A percentile compares a stretch with the other conserved stretches of the same genome.
phyloP scores from a whole-genome alignment of 768 basidiomycete species.

The Calvatia gigantea region DNA sequence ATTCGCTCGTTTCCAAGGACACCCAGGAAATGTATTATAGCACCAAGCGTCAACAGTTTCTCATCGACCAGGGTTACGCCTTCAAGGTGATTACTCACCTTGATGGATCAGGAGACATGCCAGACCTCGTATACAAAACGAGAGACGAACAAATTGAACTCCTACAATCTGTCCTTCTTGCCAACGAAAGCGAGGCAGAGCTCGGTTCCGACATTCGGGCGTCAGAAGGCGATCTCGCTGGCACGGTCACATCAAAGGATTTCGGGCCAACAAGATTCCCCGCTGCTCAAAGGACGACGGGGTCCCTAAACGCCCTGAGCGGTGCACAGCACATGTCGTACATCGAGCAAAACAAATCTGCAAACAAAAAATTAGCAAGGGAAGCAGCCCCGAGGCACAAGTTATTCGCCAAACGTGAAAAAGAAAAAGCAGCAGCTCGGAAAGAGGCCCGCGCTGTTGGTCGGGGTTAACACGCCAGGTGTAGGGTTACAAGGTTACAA shows the following conservation, averaged over 20 bases:
- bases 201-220: constrained; percentile 80
- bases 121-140: constrained; percentile 89
- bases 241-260: constrained; percentile 83
- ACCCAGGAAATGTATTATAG: constrained; percentile 99
- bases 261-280: constrained; percentile 77
- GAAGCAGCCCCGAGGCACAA: constrained; percentile 62
- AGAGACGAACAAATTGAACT: constrained; percentile 95
- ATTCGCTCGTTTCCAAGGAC: constrained; percentile 97
- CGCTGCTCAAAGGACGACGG: constrained; percentile 71
- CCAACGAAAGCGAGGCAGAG: constrained; percentile 88
- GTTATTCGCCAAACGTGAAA: constrained; percentile 80
- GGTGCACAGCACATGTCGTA: constrained; percentile 93
- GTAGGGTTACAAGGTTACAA: constrained; percentile 3
- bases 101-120: constrained; percentile 83
- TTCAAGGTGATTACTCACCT: constrained; percentile 99
- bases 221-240: constrained; percentile 82
- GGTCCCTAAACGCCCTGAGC: constrained; percentile 78
- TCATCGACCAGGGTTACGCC: constrained; percentile 98
- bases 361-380: constrained; percentile 74
- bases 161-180: constrained; percentile 86
- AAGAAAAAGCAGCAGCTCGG: constrained; percentile 56
- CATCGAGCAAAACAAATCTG: constrained; percentile 87
- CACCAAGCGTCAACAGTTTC: constrained; percentile 96
- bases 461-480: constrained; percentile 1
- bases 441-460: constrained; percentile 36